phyloP scores from a whole-genome alignment of 768 basidiomycete species.

The Rhodosporidiobolus odoratus region DNA sequence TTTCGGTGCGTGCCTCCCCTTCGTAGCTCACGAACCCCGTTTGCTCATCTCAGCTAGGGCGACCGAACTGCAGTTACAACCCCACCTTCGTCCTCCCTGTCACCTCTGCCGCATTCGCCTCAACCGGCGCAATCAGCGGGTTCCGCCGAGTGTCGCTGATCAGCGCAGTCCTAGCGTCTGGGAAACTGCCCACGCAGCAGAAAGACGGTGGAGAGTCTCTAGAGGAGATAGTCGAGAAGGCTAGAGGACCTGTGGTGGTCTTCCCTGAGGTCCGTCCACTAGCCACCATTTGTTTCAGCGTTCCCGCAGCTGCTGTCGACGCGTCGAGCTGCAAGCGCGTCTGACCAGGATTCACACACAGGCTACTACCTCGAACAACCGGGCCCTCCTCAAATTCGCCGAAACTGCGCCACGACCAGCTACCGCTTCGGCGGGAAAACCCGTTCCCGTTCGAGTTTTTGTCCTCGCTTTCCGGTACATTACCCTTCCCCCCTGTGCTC shows the following conservation, averaged over 20 bases:
- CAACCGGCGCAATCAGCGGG: conserved; percentile 1
- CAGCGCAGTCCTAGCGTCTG: background rate
- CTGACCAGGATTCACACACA: background rate
- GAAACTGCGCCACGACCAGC: background rate
- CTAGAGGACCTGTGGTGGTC: conserved; percentile 18
- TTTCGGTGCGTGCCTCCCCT: conserved; percentile 22
- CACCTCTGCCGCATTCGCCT: conserved; percentile 3
- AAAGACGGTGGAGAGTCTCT: conserved; percentile 14
- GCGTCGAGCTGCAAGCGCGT: background rate
- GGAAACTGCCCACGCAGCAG: background rate
- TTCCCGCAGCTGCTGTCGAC: too few species aligned
- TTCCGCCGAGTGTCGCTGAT: conserved; percentile 10
- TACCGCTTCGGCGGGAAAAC: background rate
- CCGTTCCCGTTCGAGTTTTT: background rate
- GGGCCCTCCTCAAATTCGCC: conserved; percentile 31
- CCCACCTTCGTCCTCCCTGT: conserved; percentile 32
- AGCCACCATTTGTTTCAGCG: too few species aligned
- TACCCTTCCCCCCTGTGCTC: background rate
- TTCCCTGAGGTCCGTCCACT: conserved; percentile 32
- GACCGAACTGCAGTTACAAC: conserved; percentile 28
- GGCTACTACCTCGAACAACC: conserved; percentile 38
- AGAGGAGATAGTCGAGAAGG: background rate
- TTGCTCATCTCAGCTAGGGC: too few species aligned
- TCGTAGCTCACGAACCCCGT: background rate
- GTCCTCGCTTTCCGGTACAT: conserved; percentile 30